phyloP scores from a whole-genome alignment of 2,329 filamentous ascomycete species.

The Dichotomopilus funicola region DNA sequence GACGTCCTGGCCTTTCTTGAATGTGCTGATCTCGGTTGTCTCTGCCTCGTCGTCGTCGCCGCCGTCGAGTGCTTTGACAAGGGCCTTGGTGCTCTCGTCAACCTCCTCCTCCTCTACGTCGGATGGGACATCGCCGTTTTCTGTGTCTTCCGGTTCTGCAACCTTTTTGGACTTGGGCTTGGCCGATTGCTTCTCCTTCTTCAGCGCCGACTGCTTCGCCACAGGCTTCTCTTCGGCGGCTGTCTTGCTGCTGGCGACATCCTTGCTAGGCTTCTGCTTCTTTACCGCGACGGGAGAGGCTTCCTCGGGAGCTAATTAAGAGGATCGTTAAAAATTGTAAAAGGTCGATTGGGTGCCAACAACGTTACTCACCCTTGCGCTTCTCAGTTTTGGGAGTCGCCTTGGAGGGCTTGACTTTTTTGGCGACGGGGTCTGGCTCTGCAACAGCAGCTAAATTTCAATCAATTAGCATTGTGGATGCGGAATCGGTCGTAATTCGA shows the following conservation, averaged over 20 bases:
- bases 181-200: conserved; percentile 20
- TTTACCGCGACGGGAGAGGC: conserved; percentile 25
- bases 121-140: conserved; percentile 7
- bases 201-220: conserved; percentile 17
- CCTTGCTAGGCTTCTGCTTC: conserved; percentile 26
- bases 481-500: not conserved
- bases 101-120: conserved; percentile 20
- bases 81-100: conserved; percentile 24
- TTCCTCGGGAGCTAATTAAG: conserved; percentile 22
- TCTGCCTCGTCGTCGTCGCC: conserved; percentile 20
- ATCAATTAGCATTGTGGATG: conserved; percentile 11
- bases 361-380: conserved; percentile 23
- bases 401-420: conserved; percentile 19
- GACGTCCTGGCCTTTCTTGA: conserved; percentile 26
- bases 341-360: not conserved
- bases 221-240: conserved; percentile 9
- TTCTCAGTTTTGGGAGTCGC: conserved; percentile 23
- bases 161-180: conserved; percentile 18
- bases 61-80: conserved; percentile 23
- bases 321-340: not conserved
- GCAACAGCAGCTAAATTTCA: conserved; percentile 10
- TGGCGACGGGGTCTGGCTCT: conserved; percentile 16
- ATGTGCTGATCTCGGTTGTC: conserved; percentile 18
- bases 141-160: conserved; percentile 16
- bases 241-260: conserved; percentile 15